Base-by-base conservation (phyloP, 352 stramenopile genomes). In the Pythium pectinolyticum region DNA sequence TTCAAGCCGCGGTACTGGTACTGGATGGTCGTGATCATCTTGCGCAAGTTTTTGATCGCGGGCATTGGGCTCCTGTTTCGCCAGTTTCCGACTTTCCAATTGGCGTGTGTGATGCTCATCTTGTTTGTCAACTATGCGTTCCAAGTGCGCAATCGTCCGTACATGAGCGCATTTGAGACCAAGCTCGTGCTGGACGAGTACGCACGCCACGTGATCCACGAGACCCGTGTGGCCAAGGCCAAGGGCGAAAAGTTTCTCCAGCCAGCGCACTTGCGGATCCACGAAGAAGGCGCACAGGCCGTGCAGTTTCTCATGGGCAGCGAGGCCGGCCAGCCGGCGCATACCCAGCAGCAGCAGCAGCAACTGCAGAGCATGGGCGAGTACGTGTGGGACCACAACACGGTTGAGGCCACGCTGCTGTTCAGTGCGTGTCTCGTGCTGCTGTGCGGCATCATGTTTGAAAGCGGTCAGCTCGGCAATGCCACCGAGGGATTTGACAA, bases 1-100 rank as follows among this genome's bases (percentile, higher is more conserved):
- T 96, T 94, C 69, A 94, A 92, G 69, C 88, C 88, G 17, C 72
- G 79, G 12, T 88, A 75, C 50, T 90, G 77, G 73, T 89, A 79
- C 69, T 94, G 85, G 85, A 90, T 94, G 72, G 69, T 91, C 14
- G 68, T 88, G 11, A 91, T 94, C 71, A 87, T 94, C 57, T 19
- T 82, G 43, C 79, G 85, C 49, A 94, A 94, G 63, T 87, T 89
- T 47, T 40, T 85, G 22, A 80, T 94, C 51, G 81, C 82, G 11
- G 64, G 78, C 39, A 77, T 86, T 20, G 85, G 77, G 0, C 66
- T 94, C 46, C 74, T 94, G 27, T 92, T 94, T 51, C 79, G 82
- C 22, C 67, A 84, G 63, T 87, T 88, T 60, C 75, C 82, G 25
- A 82, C 82, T 11, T 91, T 89, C 51, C 83, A 92, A 66, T 46